Percentiles rank a stretch among this genome's conserved stretches.
These are phyloP conservation scores for Arachnomyces sp. DNA, from an alignment of 2,329 filamentous ascomycete species.

Conservation along the genomic window DNA sequence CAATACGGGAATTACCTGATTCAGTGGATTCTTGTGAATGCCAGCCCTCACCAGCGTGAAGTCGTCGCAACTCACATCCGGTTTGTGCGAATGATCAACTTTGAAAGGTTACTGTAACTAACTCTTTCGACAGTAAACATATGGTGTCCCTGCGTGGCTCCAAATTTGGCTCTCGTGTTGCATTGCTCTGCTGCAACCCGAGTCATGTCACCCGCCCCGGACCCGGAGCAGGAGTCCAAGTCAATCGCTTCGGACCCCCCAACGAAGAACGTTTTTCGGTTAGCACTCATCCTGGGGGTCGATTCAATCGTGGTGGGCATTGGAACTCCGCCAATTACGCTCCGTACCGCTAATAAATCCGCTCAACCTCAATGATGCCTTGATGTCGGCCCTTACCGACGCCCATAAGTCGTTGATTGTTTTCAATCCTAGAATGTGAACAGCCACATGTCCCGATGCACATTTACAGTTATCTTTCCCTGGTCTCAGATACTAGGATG, in stretches of 20 bases:
- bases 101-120: conserved; percentile 7
- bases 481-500: conserved; percentile 19
- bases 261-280: conserved; percentile 31
- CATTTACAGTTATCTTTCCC: conserved; percentile 16
- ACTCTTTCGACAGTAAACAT: conserved; percentile 58
- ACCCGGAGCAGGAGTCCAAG: conserved; percentile 64
- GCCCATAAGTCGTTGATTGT: background rate
- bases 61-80: conserved; percentile 88
- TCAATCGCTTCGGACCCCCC: conserved; percentile 52
- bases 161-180: conserved; percentile 96
- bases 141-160: conserved; percentile 98
- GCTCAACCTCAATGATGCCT: background rate
- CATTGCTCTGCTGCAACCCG: conserved; percentile 97
- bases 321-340: conserved; percentile 31
- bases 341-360: background rate
- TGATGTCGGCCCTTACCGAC: background rate
- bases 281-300: conserved; percentile 28
- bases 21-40: conserved; percentile 91
- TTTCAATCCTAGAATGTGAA: background rate
- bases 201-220: conserved; percentile 82
- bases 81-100: conserved; percentile 20
- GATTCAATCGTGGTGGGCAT: conserved; percentile 29
- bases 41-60: conserved; percentile 80
- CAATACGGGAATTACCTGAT: conserved; percentile 98
- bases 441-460: conserved; percentile 11